These are phyloP conservation scores for Solanum ahanhuiri DNA, from an alignment of 257 asterid species.

Conservation along the genomic window DNA sequence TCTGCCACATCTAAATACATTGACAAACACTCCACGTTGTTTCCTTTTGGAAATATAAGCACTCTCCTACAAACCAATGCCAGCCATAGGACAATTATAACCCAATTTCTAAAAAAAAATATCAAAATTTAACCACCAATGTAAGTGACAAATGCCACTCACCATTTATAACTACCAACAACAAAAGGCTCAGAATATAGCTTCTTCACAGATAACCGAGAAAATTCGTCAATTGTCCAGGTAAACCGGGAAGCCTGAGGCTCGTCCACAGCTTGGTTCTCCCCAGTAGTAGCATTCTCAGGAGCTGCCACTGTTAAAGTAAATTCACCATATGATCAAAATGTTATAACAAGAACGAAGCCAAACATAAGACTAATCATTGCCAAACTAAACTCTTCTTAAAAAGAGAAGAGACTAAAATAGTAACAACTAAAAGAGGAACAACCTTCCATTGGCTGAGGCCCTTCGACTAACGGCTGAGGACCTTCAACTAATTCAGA, in stretches of 20 bases:
- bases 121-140: not conserved
- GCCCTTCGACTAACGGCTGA: slow-evolving; percentile 79
- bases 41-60: slow-evolving; percentile 89
- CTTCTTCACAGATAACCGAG: slow-evolving; percentile 66
- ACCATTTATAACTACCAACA: slow-evolving; percentile 91
- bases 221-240: slow-evolving; percentile 74
- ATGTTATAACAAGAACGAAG: not conserved
- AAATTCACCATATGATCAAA: not conserved
- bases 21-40: slow-evolving; percentile 78
- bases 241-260: slow-evolving; percentile 79
- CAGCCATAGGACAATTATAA: slow-evolving; percentile 1
- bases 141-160: not conserved
- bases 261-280: slow-evolving; percentile 79
- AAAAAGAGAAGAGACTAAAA: not conserved
- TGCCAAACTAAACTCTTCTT: not conserved
- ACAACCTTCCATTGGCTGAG: slow-evolving; percentile 98
- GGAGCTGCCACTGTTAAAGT: slow-evolving; percentile 32
- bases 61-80: slow-evolving; percentile 60
- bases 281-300: slow-evolving; percentile 63
- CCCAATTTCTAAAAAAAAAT: not conserved
- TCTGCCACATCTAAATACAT: slow-evolving; percentile 94
- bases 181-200: slow-evolving; percentile 69
- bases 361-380: not conserved
- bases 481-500: slow-evolving; percentile 77
- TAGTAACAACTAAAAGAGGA: not conserved